Conservation (phyloP, 768 basidiomycete genomes). For the Suillus bovinus region DNA sequence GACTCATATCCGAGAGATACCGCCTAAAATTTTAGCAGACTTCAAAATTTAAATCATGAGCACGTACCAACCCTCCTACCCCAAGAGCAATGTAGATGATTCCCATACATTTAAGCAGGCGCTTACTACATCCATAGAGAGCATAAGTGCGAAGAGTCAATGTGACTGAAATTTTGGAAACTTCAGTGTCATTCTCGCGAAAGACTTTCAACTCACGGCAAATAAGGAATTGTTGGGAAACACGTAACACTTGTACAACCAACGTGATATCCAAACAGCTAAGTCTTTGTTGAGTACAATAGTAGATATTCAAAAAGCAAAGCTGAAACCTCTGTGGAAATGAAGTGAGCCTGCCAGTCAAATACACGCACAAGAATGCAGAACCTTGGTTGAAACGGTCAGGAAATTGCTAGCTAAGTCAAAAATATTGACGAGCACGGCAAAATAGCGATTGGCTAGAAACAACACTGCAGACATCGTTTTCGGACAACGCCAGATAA, state of each 20-base stretch:
- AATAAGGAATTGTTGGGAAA: no score
- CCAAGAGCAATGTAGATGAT: constrained; percentile 32
- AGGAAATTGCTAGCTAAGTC: constrained; percentile 30
- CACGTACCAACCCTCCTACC: constrained; percentile 38
- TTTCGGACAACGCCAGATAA: constrained; percentile 46
- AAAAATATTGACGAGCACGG: constrained; percentile 40
- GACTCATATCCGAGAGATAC: constrained; percentile 42
- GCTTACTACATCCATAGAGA: constrained; percentile 38
- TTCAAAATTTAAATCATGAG: neutral
- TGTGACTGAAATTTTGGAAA: no score
- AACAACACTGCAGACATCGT: constrained; percentile 43
- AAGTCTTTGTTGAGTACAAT: neutral
- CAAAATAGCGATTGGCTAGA: constrained; percentile 50
- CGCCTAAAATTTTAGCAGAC: constrained; percentile 36
- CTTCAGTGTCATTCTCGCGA: no score
- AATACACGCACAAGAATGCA: neutral
- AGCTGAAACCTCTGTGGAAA: constrained; percentile 6
- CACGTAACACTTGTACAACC: no score
- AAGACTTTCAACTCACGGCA: no score
- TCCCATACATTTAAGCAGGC: constrained; percentile 38
- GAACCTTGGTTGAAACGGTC: constrained; percentile 14
- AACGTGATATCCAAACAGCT: no score
- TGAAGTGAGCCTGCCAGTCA: neutral
- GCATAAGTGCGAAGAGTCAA: no score
- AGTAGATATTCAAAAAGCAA: neutral